Conservation (phyloP, 1,139 yeast genomes). For the Candida tunisiensis region DNA sequence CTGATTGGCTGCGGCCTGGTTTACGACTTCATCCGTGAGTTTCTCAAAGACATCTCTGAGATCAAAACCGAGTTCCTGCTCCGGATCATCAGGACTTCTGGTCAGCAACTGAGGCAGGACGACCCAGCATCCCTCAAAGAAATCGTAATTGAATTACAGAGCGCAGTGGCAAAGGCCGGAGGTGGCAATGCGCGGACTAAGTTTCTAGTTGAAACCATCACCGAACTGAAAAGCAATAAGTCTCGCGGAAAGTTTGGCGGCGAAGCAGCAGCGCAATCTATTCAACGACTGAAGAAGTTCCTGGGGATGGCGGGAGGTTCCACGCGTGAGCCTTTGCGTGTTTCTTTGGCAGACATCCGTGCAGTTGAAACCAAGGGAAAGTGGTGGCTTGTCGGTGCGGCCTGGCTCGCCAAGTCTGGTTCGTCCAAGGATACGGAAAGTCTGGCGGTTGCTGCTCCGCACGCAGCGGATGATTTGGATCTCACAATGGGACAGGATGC, state of each 20-base stretch:
- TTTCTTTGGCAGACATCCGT: slow-evolving; percentile 65
- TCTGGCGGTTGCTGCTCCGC: too few relatives aligned
- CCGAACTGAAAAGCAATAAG: slow-evolving; percentile 77
- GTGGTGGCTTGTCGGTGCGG: slow-evolving; percentile 99
- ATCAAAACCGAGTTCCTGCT: slow-evolving; percentile 61
- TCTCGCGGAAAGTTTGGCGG: slow-evolving; percentile 44
- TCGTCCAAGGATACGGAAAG: slow-evolving; percentile 12
- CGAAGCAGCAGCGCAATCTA: slow-evolving; percentile 29
- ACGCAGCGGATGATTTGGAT: slow-evolving; percentile 17
- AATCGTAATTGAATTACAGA: slow-evolving; percentile 44
- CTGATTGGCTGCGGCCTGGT: slow-evolving; percentile 55
- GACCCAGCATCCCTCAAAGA: slow-evolving; percentile 80
- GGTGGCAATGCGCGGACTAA: slow-evolving; percentile 50
- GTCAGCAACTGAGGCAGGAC: slow-evolving; percentile 74
- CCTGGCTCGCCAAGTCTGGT: slow-evolving; percentile 44
- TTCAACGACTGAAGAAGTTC: slow-evolving; percentile 49
- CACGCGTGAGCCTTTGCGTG: slow-evolving; percentile 64
- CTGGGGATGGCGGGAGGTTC: slow-evolving; percentile 29
- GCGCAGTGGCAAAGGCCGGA: slow-evolving; percentile 23
- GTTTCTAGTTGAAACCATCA: slow-evolving; percentile 70
- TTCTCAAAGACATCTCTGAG: slow-evolving; percentile 47
- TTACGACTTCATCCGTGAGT: slow-evolving; percentile 52
- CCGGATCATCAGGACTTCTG: slow-evolving; percentile 56
- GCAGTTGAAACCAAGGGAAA: slow-evolving; percentile 68
- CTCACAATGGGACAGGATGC: slow-evolving; percentile 46